phyloP scores from a whole-genome alignment of 1,284 basidiomycete species.

The Clitocybe nebularis region DNA sequence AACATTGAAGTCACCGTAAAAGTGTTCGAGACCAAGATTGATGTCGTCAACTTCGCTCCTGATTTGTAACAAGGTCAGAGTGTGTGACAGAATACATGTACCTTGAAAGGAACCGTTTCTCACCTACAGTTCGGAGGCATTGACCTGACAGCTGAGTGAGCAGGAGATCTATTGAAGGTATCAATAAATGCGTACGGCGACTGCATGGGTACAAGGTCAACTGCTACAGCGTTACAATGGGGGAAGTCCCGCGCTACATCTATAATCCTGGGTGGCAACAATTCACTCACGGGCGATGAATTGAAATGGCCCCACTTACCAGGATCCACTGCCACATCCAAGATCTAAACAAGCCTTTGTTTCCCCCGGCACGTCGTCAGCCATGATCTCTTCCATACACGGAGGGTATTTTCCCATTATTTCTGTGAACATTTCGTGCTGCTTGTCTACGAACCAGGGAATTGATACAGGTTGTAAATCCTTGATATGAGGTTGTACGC shows the following conservation, averaged over 20 bases:
- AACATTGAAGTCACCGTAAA: constrained; percentile 70
- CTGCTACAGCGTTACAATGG: constrained; percentile 61
- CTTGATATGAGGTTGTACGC: constrained; percentile 17
- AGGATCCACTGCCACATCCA: constrained; percentile 74
- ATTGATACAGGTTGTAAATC: background rate
- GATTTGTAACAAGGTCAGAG: constrained; percentile 9
- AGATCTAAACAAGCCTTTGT: constrained; percentile 67
- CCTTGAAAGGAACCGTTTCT: constrained; percentile 16
- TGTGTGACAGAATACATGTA: constrained; percentile 4
- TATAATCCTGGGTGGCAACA: constrained; percentile 64
- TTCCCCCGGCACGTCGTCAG: constrained; percentile 51
- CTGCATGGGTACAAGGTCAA: constrained; percentile 77
- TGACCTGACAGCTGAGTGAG: constrained; percentile 30
- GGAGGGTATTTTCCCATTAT: constrained; percentile 65
- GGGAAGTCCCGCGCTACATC: constrained; percentile 72
- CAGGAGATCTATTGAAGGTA: constrained; percentile 4
- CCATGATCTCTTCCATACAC: constrained; percentile 51
- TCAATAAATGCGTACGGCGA: constrained; percentile 42
- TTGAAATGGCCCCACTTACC: constrained; percentile 38
- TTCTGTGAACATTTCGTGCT: constrained; percentile 60
- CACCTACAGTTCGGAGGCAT: constrained; percentile 72
- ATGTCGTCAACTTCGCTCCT: constrained; percentile 82
- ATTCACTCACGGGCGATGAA: constrained; percentile 50
- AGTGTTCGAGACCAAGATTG: constrained; percentile 77
- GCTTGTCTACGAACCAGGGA: constrained; percentile 45